Evolutionary conservation across 2,329 filamentous ascomycete species (phyloP).

Genomic region (Nigrospora osmanthi): DNA sequence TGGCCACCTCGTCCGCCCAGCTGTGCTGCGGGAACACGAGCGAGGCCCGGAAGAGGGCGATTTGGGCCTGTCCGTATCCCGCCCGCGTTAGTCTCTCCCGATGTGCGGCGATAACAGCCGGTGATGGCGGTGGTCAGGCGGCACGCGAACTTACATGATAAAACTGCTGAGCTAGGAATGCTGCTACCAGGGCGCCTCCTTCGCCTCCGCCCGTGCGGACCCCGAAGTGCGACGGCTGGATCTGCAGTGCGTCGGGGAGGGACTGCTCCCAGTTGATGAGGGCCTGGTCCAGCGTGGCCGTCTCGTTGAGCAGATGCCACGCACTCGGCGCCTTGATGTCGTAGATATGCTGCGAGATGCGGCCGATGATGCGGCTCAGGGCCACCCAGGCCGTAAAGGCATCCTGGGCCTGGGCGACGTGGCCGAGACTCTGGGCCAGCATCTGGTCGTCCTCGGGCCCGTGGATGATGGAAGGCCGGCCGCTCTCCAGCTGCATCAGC

Average conservation of each 20-base stretch:
- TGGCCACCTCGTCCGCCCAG: constrained; percentile 8
- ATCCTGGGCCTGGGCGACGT: neutral
- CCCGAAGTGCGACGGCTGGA: neutral
- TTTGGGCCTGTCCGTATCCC: constrained; percentile 6
- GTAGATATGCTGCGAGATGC: constrained; percentile 7
- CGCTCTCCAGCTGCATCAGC: constrained; percentile 15
- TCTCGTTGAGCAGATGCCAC: constrained; percentile 3
- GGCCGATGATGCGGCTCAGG: constrained; percentile 7
- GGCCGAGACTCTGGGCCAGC: neutral
- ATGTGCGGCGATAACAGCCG: no score
- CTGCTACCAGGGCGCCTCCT: neutral
- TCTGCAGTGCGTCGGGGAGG: constrained; percentile 4
- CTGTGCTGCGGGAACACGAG: constrained; percentile 9
- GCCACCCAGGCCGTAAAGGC: constrained; percentile 9
- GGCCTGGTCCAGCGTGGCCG: constrained; percentile 5
- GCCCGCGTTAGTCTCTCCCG: neutral
- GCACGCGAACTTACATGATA: constrained; percentile 4
- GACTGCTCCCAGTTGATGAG: constrained; percentile 9
- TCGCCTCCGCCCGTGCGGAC: neutral
- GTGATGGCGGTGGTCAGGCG: neutral
- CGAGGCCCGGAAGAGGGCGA: constrained; percentile 8
- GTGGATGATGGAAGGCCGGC: constrained; percentile 12
- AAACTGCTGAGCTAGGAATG: constrained; percentile 4
- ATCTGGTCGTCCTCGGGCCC: constrained; percentile 8
- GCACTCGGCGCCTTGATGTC: constrained; percentile 3